These are phyloP conservation scores for Microdochium nivale DNA, from an alignment of 2,329 filamentous ascomycete species.

Conservation along the genomic window DNA sequence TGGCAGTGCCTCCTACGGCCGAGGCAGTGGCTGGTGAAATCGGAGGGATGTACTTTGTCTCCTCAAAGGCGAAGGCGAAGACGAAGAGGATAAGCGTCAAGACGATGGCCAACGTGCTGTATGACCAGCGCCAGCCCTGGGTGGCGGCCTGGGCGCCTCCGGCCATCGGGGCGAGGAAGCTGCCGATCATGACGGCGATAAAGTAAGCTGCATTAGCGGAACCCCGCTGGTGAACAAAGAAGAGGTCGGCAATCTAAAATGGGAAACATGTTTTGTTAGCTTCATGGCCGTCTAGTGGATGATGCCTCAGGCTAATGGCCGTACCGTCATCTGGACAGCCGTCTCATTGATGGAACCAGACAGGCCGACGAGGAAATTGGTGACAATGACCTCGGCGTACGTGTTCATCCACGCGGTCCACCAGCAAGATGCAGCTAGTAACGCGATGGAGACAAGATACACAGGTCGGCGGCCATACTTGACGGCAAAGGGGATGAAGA, in stretches of 20 bases:
- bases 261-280: too few species aligned
- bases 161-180: constrained; percentile 21
- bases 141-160: constrained; percentile 16
- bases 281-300: too few species aligned
- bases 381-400: constrained; percentile 13
- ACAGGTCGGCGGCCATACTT: constrained; percentile 24
- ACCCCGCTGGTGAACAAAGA: constrained; percentile 22
- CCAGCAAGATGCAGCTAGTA: constrained; percentile 12
- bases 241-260: constrained; percentile 23
- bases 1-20: too few species aligned
- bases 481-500: constrained; percentile 24
- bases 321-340: constrained; percentile 26
- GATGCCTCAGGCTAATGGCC: not conserved
- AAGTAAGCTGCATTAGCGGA: constrained; percentile 23
- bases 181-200: constrained; percentile 19
- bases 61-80: constrained; percentile 11
- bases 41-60: constrained; percentile 16
- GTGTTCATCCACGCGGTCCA: constrained; percentile 13
- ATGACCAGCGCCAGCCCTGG: constrained; percentile 21
- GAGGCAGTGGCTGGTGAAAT: not conserved
- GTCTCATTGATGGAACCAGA: constrained; percentile 30
- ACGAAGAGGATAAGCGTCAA: constrained; percentile 3
- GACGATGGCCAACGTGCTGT: constrained; percentile 10
- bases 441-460: constrained; percentile 15
- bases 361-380: constrained; percentile 20